Conservation (phyloP, 2,329 filamentous ascomycete genomes). For the Xylariaceae sp. region DNA sequence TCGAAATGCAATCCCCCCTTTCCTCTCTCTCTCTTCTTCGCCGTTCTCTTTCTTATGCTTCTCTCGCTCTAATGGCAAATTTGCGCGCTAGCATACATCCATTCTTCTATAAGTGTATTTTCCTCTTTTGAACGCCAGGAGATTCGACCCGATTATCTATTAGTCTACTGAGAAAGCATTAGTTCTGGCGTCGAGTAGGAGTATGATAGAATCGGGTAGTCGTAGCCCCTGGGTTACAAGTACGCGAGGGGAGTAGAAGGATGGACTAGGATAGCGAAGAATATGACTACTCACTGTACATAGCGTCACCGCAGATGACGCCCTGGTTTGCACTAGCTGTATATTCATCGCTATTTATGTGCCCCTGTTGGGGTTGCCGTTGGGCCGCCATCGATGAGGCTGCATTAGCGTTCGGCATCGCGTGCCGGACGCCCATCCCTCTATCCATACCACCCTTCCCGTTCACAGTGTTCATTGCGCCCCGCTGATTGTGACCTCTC, state of each 20-base stretch:
- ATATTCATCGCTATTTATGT: constrained; percentile 36
- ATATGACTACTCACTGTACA: constrained; percentile 35
- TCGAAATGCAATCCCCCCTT: no score
- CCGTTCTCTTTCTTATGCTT: no score
- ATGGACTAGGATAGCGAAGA: not conserved
- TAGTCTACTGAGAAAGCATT: no score
- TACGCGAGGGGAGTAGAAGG: not conserved
- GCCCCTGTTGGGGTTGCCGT: constrained; percentile 32
- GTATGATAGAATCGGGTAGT: not conserved
- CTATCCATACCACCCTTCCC: constrained; percentile 35
- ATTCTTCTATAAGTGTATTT: no score
- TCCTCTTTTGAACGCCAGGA: no score
- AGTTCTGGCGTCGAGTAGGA: no score
- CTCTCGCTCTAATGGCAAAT: no score
- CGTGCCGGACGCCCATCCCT: constrained; percentile 39
- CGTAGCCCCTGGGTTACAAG: not conserved
- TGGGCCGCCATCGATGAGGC: constrained; percentile 36
- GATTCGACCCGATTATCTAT: no score
- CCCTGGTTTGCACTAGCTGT: constrained; percentile 40
- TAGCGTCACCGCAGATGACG: constrained; percentile 42
- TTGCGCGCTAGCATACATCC: no score
- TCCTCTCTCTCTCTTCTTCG: no score
- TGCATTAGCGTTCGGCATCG: constrained; percentile 44
- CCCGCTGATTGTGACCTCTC: constrained; percentile 35
- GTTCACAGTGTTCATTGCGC: constrained; percentile 35